Evolutionary conservation across 2,329 filamentous ascomycete genomes (phyloP), one percentile per base, ranked within the genome.

Genomic region (Daldinia eschscholtzii): DNA sequence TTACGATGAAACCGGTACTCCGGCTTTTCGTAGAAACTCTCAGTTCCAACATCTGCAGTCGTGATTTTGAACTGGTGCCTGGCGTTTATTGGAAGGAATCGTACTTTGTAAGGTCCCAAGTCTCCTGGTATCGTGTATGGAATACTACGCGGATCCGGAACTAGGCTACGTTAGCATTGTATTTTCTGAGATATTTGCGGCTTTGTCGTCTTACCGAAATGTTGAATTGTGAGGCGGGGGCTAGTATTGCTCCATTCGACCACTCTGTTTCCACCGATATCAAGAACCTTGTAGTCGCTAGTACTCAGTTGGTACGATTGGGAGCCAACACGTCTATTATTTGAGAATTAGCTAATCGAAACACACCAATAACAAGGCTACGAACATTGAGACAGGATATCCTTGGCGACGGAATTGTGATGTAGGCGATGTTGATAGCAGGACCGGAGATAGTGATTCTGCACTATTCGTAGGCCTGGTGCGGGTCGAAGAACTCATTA

Each of bases 61-160:
- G 44, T 62, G n/a, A 73, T 68, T 44, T 71, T 68, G 55, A 73
- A 68, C 15, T 39, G 44, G 41, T 74, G 72, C 13, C 65, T 69
- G 7, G 50, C 55, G 20, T 53, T 61, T 52, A 46, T 69, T 2
- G 73, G 73, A 5, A 75, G 55, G 44, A 75, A 73, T 12, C 65
- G 68, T 12, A 74, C 65, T 57, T 65, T 67, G 46, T 52, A 33
- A 33, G 67, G 63, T 9, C 64, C 68, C 23, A 18, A n/a, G 35
- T 74, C 69, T 10, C 70, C 67, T 2, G 72, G 73, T 57, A 70
- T 70, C 2, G 73, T 74, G n/a, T 66, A 65, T 44, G 70, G 72
- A 33, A 74, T 74, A 53, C 35, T 44, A 1, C 12, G 64, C 7
- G 12, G 55, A 9, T 50, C 67, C 5, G 44, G 69, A 30, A 74